Evolutionary conservation across 306 rosid genomes (phyloP), one percentile per base, ranked within the genome.

Genomic region (Mimosa pudica): DNA sequence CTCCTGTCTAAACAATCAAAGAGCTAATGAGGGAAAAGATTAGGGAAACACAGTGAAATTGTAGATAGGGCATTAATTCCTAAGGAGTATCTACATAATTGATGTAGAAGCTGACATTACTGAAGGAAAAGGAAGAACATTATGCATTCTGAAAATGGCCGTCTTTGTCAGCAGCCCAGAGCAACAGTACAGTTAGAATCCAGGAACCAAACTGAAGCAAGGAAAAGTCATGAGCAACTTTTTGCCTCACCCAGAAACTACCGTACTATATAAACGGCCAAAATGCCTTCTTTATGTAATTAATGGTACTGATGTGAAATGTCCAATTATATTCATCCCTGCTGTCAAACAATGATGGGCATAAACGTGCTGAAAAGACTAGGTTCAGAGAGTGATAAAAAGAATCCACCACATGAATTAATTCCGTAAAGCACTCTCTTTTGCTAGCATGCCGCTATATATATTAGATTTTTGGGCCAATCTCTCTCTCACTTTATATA

Each of bases 341-440:
- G 75, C 80, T 80, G 83, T 58, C 77, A 73, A 85, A 75, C 85
- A 84, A 84, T 84, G 86, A 89, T 89, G 87, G 70, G 76, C 48
- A 86, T 5, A 1, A 71, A 80, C 72, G 49, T 80, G 81, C 70
- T 63, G 85, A 86, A 58, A 62, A 11, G 68, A 62, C 47, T 30
- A 10, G 67, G 67, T 30, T 10, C 17, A 30, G 17, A 30, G 41
- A 61, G 17, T 2, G 4, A 38, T 38, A 38, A 38, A 30, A 1
- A 10, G 67, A 61, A 61, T 10, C 41, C 67, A 4, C 6, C 2
- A 30, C 17, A 10, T 61, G 16, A 24, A 60, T 60, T 60, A 20
- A 60, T 60, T 60, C 33, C 36, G 10, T 1, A 20, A 60, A 60
- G 16, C 33, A 17, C 24, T 63, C 64, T 57, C 73, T 24, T 49